These are phyloP conservation scores for Colletotrichum nymphaeae DNA, from an alignment of 2,329 filamentous ascomycete genomes.

Conservation along the genomic window DNA sequence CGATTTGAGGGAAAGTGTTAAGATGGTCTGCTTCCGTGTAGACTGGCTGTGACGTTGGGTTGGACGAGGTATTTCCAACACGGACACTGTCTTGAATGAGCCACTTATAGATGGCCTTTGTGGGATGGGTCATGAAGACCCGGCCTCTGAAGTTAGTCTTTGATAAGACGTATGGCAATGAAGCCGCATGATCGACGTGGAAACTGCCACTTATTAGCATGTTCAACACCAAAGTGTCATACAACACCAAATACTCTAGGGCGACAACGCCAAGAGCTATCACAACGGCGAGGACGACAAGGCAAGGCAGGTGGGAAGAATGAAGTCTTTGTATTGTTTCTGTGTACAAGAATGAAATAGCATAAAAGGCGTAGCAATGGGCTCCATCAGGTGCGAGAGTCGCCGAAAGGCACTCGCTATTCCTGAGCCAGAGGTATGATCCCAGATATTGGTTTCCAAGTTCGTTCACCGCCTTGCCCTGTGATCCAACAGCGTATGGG, in stretches of 20 bases:
- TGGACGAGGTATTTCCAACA: conserved; percentile 79
- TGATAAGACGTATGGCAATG: conserved; percentile 95
- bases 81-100: conserved; percentile 96
- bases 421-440: conserved; percentile 25
- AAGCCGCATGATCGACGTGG: conserved; percentile 97
- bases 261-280: conserved; percentile 9
- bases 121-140: conserved; percentile 99
- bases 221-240: neutral
- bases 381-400: conserved; percentile 27
- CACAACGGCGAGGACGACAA: conserved; percentile 34
- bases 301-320: conserved; percentile 34
- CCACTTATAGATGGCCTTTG: conserved; percentile 99
- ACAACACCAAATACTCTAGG: conserved; percentile 3
- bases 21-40: conserved; percentile 97
- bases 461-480: conserved; percentile 41
- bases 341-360: conserved; percentile 36
- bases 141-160: conserved; percentile 98
- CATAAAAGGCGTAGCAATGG: conserved; percentile 33
- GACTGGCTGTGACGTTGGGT: conserved; percentile 76
- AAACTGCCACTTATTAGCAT: conserved; percentile 72
- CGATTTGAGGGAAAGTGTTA: conserved; percentile 92
- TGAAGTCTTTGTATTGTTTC: conserved; percentile 38
- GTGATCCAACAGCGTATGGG: conserved; percentile 36
- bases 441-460: conserved; percentile 26
- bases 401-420: neutral